Base-by-base conservation (phyloP, 768 basidiomycete genomes). In the Gloeophyllum trabeum region DNA sequence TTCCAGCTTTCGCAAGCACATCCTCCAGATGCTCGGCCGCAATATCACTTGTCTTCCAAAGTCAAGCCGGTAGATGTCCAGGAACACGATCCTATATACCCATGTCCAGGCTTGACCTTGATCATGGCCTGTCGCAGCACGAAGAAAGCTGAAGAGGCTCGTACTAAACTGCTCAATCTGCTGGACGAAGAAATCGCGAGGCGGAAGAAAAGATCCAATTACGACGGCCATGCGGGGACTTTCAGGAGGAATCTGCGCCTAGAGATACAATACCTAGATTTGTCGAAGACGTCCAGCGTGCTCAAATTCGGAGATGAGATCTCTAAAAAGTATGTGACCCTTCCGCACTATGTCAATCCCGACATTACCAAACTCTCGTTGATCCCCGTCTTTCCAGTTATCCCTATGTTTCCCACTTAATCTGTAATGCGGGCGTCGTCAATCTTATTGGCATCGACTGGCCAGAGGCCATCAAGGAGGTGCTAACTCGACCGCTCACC, bases 121-220 rank as follows among this genome's bases (percentile, higher is more conserved):
- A 75, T 92, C 47, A 68, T 92, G 70, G 89, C 87, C 0, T 91
- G 89, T 55, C 70, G 89, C 41, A 85, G 67, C 48, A 63, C 59
- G 28, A 66, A 72, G 46, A 71, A 79, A 3, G 89, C 81, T 2
- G 71, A 78, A 46, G 66, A 52, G 12, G 85, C 88, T 10, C 68
- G 72, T 24, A 54, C 56, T n/a, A 64, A 73, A 40, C 64, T 90
- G 3, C 62, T 72, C 24, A 41, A 49, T 2, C 61, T 71, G 32
- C 60, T 86, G 24, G 81, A 89, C 50, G 51, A 60, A 2, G 69
- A 78, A 37, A 65, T 85, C 20, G 56, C 52, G 4, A 54, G 50
- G 39, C 56, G 72, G 24, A 54, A 62, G 26, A 43, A 45, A 3
- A 48, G 43, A 5, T 54, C 64, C 2, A 55, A 54, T 3, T 73